These are phyloP conservation scores for Colletotrichum sojae DNA, from an alignment of 2,329 filamentous ascomycete genomes.

Conservation along the genomic window DNA sequence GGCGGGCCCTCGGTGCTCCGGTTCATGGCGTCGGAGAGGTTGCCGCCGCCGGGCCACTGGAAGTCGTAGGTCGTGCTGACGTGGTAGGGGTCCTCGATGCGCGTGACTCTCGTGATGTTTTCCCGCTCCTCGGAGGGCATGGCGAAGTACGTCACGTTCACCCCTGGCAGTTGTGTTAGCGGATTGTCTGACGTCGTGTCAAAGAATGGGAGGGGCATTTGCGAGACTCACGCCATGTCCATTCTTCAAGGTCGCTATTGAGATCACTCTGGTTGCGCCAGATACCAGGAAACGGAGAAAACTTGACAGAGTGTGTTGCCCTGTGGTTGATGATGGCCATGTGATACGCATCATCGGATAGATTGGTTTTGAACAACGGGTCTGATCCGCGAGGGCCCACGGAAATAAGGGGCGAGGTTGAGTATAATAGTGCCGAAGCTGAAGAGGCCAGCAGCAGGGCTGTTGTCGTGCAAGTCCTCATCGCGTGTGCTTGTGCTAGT, in stretches of 20 bases:
- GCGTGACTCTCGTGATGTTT: not conserved
- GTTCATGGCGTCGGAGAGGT: slow-evolving; percentile 5
- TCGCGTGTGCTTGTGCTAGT: not conserved
- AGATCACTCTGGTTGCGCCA: not conserved
- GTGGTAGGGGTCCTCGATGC: slow-evolving; percentile 2
- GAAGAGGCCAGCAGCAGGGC: not conserved
- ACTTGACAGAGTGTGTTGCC: not conserved
- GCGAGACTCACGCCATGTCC: slow-evolving; percentile 21
- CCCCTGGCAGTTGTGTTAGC: not conserved
- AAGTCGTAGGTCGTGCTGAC: slow-evolving; percentile 30
- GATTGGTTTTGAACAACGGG: not conserved
- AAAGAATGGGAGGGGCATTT: no score
- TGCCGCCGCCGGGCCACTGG: slow-evolving; percentile 10
- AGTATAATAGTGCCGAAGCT: not conserved
- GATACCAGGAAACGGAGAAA: not conserved
- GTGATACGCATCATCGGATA: slow-evolving; percentile 1
- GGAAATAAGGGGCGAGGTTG: not conserved
- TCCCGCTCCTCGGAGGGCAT: not conserved
- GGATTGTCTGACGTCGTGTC: not conserved
- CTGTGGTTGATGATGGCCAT: slow-evolving; percentile 2
- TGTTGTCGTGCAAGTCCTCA: not conserved
- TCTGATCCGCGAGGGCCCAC: not conserved
- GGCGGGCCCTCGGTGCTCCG: not conserved
- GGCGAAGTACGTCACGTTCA: slow-evolving; percentile 19
- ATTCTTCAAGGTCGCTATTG: not conserved